Evolutionary conservation across 2,329 filamentous ascomycete species (phyloP).

Genomic region (Thelonectria olida): DNA sequence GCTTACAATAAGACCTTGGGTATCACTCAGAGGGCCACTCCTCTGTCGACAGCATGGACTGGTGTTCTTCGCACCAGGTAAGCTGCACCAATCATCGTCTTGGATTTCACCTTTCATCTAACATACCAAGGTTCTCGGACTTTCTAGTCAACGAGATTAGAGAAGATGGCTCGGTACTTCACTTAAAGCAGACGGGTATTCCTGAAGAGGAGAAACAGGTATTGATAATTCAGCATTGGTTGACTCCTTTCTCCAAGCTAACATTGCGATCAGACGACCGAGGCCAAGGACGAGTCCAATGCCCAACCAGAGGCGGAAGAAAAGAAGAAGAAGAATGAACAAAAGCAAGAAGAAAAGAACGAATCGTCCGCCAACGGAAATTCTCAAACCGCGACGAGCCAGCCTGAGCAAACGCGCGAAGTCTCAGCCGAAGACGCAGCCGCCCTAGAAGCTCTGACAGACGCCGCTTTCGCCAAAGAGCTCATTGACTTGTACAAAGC

Average conservation of each 20-base stretch:
- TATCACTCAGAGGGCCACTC: conserved; percentile 52
- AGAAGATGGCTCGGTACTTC: conserved; percentile 78
- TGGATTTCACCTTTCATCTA: conserved; percentile 13
- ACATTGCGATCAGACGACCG: conserved; percentile 22
- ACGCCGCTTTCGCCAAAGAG: conserved; percentile 50
- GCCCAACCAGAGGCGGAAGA: conserved; percentile 11
- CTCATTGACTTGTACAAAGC: conserved; percentile 53
- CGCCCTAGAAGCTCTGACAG: conserved; percentile 51
- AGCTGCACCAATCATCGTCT: conserved; percentile 14
- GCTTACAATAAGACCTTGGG: conserved; percentile 49
- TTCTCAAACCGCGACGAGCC: conserved; percentile 25
- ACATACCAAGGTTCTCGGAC: conserved; percentile 76
- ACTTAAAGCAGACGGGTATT: conserved; percentile 64
- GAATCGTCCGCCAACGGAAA: conserved; percentile 30
- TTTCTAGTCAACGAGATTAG: conserved; percentile 92
- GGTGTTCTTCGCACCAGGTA: conserved; percentile 52
- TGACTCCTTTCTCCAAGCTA: conserved; percentile 9
- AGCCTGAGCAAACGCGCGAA: conserved; percentile 36
- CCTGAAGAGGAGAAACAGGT: conserved; percentile 30
- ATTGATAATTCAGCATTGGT: not conserved
- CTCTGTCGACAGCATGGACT: conserved; percentile 49
- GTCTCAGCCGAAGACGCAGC: conserved; percentile 46
- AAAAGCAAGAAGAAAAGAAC: conserved; percentile 25
- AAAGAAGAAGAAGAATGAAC: conserved; percentile 25
- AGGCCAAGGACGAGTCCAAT: conserved; percentile 28